phyloP scores from a whole-genome alignment of 805 yeast genomes.

The Wickerhamomyces mucosus region DNA sequence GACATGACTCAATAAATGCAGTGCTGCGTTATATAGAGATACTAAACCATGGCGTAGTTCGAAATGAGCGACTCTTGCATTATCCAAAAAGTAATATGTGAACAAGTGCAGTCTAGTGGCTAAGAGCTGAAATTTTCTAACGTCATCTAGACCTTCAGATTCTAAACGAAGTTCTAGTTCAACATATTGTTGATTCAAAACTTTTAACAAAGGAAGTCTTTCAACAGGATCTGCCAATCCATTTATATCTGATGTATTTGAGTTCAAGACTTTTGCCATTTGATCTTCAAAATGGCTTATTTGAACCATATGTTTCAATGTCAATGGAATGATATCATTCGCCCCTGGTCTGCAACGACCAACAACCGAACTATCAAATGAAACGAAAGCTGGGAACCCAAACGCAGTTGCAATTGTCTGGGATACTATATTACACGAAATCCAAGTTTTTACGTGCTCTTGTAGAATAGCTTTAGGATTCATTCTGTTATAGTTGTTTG shows the following conservation, averaged over 20 bases:
- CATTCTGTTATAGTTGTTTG: slow-evolving; percentile 31
- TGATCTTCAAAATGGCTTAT: slow-evolving; percentile 83
- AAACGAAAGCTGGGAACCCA: slow-evolving; percentile 91
- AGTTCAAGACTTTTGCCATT: slow-evolving; percentile 65
- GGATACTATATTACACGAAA: slow-evolving; percentile 82
- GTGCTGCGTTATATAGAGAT: slow-evolving; percentile 70
- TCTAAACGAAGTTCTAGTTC: slow-evolving; percentile 58
- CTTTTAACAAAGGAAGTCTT: slow-evolving; percentile 62
- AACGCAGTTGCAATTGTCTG: slow-evolving; percentile 86
- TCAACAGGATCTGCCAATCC: slow-evolving; percentile 63
- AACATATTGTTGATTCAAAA: slow-evolving; percentile 63
- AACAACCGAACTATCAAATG: slow-evolving; percentile 64
- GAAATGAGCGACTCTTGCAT: slow-evolving; percentile 26
- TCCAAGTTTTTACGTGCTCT: slow-evolving; percentile 88
- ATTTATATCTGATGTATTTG: slow-evolving; percentile 55
- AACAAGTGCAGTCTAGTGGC: slow-evolving; percentile 75
- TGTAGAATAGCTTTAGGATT: slow-evolving; percentile 37
- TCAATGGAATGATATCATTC: slow-evolving; percentile 17
- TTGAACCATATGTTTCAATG: slow-evolving; percentile 65
- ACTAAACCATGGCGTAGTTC: slow-evolving; percentile 69
- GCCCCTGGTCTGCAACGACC: slow-evolving; percentile 41
- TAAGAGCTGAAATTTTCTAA: slow-evolving; percentile 57
- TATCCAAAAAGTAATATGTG: slow-evolving; percentile 75
- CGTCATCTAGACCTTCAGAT: slow-evolving; percentile 47
- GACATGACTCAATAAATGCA: slow-evolving; percentile 61